Evolutionary conservation across 2,329 filamentous ascomycete species (phyloP).

Genomic region (Balansia obtecta): DNA sequence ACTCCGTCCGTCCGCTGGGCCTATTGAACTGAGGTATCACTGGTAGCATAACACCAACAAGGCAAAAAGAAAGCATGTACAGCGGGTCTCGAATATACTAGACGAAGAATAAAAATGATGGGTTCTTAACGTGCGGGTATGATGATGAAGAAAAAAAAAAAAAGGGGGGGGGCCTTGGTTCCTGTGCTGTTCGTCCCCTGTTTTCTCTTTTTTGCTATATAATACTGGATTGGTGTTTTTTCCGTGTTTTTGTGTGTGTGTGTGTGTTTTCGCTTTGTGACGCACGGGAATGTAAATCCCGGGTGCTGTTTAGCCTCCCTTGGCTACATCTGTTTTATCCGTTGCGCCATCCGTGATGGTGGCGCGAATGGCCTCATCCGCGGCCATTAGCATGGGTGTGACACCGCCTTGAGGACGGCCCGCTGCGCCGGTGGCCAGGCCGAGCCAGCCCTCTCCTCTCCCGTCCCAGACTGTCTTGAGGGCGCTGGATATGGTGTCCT

Average conservation of each 20-base stretch:
- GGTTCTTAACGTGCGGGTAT: neutral
- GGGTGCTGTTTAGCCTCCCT: slow-evolving; percentile 8
- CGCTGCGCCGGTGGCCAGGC: slow-evolving; percentile 35
- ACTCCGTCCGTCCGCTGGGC: no score
- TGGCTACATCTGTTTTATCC: slow-evolving; percentile 6
- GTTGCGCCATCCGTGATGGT: slow-evolving; percentile 6
- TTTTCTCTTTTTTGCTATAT: neutral
- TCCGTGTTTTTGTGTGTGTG: neutral
- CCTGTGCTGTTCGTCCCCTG: neutral
- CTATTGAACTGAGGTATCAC: no score
- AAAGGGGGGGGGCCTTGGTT: neutral
- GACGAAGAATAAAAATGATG: no score
- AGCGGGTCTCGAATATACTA: no score
- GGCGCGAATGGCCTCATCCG: slow-evolving; percentile 34
- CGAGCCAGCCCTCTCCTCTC: slow-evolving; percentile 32
- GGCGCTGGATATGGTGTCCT: slow-evolving; percentile 25
- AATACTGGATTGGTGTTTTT: neutral
- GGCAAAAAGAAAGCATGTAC: neutral
- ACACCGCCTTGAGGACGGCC: slow-evolving; percentile 26
- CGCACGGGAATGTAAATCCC: no score
- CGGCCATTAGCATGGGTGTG: slow-evolving; percentile 32
- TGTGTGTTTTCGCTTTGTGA: neutral
- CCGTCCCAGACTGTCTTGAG: slow-evolving; percentile 34
- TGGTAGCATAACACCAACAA: no score
- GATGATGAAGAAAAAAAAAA: no score